A percentile compares a stretch with the other conserved stretches of the same genome.
Evolutionary conservation across 441 rosid genomes (phyloP).

Genomic region (Pelargonium fulgidum): DNA sequence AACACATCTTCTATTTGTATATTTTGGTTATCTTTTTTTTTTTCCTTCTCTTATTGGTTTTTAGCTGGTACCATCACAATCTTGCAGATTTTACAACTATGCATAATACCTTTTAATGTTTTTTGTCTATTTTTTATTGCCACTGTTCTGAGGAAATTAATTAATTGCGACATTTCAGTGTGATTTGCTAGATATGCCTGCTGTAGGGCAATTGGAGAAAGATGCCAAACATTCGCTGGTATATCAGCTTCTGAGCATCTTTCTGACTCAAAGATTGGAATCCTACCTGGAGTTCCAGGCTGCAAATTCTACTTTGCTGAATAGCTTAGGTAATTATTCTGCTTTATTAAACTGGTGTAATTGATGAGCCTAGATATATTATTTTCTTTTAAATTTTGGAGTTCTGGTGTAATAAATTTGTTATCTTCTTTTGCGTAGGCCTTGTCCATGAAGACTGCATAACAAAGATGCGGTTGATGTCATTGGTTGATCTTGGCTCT

Average conservation of each 20-base stretch:
- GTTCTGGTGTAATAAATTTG: neutral
- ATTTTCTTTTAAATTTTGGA: neutral
- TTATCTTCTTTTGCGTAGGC: slow-evolving; percentile 34
- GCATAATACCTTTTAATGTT: neutral
- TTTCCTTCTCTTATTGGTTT: no score
- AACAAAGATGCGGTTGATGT: slow-evolving; percentile 83
- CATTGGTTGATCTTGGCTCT: slow-evolving; percentile 77
- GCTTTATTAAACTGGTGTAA: neutral
- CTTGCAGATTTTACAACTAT: neutral
- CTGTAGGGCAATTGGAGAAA: slow-evolving; percentile 76
- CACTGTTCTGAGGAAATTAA: slow-evolving; percentile 3
- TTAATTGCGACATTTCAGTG: slow-evolving; percentile 52
- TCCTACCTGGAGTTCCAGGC: slow-evolving; percentile 71
- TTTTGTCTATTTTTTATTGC: neutral
- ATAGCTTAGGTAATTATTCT: slow-evolving; percentile 55
- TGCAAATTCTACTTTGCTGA: slow-evolving; percentile 57
- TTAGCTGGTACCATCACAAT: neutral
- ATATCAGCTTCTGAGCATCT: slow-evolving; percentile 79
- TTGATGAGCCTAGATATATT: neutral
- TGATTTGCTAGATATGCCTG: slow-evolving; percentile 84
- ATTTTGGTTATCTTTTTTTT: no score
- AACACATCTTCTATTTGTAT: no score
- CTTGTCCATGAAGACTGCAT: slow-evolving; percentile 91
- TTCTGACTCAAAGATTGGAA: slow-evolving; percentile 71
- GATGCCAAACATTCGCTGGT: slow-evolving; percentile 62